Evolutionary conservation across 2,329 filamentous ascomycete species (phyloP).

Genomic region (Colletotrichum agaves): DNA sequence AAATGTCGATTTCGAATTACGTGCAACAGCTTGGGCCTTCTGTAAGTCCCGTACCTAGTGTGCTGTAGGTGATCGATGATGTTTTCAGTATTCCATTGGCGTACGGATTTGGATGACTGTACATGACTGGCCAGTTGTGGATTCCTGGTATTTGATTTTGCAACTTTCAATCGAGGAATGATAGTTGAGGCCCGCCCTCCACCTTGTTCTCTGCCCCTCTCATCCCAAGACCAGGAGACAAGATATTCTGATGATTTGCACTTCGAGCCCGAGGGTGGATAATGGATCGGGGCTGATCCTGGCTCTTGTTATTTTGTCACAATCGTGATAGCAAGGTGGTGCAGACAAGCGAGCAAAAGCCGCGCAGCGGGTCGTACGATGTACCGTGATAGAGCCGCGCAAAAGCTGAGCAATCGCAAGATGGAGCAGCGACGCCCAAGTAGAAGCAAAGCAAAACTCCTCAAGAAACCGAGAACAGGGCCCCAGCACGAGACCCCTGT

Average conservation of each 20-base stretch:
- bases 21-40: conserved; percentile 8
- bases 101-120: conserved; percentile 15
- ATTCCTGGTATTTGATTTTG: conserved; percentile 22
- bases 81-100: conserved; percentile 14
- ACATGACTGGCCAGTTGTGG: conserved; percentile 10
- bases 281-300: conserved; percentile 18
- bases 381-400: neutral
- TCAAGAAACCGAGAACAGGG: neutral
- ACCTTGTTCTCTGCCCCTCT: conserved; percentile 11
- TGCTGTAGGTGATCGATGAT: conserved; percentile 15
- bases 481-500: conserved; percentile 11
- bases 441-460: neutral
- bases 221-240: neutral
- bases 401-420: conserved; percentile 1
- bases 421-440: neutral
- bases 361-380: conserved; percentile 5
- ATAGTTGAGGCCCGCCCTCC: conserved; percentile 27
- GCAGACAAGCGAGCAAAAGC: conserved; percentile 2
- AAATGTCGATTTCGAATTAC: conserved; percentile 17
- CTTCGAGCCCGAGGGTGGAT: neutral
- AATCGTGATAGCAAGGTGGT: conserved; percentile 2
- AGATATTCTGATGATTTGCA: conserved; percentile 2
- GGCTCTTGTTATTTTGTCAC: conserved; percentile 10
- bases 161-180: conserved; percentile 23
- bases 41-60: neutral